Evolutionary conservation across 805 yeast genomes (phyloP).

Genomic region (Hanseniaspora thailandica): DNA sequence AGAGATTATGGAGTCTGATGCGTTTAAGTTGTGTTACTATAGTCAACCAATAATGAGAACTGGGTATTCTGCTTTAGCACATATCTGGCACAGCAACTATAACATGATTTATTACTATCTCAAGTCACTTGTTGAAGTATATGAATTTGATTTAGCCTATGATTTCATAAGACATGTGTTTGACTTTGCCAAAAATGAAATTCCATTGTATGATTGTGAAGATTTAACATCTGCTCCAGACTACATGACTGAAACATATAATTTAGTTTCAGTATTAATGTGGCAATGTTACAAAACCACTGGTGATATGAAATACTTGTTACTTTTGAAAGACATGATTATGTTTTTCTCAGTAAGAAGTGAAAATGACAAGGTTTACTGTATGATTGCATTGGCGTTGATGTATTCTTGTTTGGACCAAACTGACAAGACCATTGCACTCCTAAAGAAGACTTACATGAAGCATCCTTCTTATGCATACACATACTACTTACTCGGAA

Average conservation of each 20-base stretch:
- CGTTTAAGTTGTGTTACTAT: not conserved
- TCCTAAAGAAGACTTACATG: not conserved
- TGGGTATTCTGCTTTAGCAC: too few relatives aligned
- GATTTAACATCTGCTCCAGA: not conserved
- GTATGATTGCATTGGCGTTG: slow-evolving; percentile 10
- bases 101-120: not conserved
- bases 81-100: not conserved
- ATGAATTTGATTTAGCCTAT: not conserved
- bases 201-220: not conserved
- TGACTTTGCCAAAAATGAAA: not conserved
- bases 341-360: not conserved
- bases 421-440: slow-evolving; percentile 2
- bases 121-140: slow-evolving; percentile 1
- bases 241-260: not conserved
- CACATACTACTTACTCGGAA: slow-evolving; percentile 88
- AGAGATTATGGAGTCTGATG: not conserved
- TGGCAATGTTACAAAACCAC: slow-evolving; percentile 14
- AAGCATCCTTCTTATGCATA: slow-evolving; percentile 29
- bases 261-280: not conserved
- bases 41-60: too few relatives aligned
- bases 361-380: not conserved
- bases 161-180: not conserved
- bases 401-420: slow-evolving; percentile 12
- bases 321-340: not conserved
- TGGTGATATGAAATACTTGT: slow-evolving; percentile 4